Conservation (phyloP, 192 early-diverging fungal genomes). For the Coemansia sp. region DNA sequence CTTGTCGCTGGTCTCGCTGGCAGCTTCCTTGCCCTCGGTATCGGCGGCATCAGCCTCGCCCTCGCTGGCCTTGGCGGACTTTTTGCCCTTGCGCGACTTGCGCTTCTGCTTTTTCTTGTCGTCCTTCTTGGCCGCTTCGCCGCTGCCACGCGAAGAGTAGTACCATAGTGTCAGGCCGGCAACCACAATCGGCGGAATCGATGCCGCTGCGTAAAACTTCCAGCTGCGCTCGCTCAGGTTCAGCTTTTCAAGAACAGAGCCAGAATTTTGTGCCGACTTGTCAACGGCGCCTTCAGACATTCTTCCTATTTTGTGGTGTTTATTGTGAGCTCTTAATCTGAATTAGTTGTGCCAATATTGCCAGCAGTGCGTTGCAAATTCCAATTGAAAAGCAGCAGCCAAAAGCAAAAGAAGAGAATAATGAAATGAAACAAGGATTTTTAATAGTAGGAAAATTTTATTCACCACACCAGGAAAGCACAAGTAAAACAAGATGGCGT, state of each 20-base stretch:
- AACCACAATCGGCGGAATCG: conserved; percentile 58
- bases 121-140: conserved; percentile 24
- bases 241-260: conserved; percentile 42
- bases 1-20: conserved; percentile 8
- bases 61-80: conserved; percentile 29
- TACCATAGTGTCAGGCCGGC: conserved; percentile 70
- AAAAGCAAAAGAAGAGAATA: not conserved
- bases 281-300: conserved; percentile 34
- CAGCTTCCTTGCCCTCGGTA: not conserved
- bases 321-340: not conserved
- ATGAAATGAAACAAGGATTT: not conserved
- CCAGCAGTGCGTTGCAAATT: not conserved
- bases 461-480: too few relatives aligned
- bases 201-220: conserved; percentile 70
- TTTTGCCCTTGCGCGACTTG: conserved; percentile 30
- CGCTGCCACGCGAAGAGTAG: conserved; percentile 44
- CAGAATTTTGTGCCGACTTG: conserved; percentile 32
- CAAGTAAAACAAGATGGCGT: not conserved
- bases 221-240: conserved; percentile 55
- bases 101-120: conserved; percentile 39
- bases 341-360: not conserved
- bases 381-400: not conserved
- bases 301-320: not conserved
- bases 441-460: too few relatives aligned
- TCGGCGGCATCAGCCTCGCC: not conserved